Evolutionary conservation across 2,329 filamentous ascomycete species (phyloP), one percentile per base, ranked within the genome.

Genomic region (Microcera coccophila): DNA sequence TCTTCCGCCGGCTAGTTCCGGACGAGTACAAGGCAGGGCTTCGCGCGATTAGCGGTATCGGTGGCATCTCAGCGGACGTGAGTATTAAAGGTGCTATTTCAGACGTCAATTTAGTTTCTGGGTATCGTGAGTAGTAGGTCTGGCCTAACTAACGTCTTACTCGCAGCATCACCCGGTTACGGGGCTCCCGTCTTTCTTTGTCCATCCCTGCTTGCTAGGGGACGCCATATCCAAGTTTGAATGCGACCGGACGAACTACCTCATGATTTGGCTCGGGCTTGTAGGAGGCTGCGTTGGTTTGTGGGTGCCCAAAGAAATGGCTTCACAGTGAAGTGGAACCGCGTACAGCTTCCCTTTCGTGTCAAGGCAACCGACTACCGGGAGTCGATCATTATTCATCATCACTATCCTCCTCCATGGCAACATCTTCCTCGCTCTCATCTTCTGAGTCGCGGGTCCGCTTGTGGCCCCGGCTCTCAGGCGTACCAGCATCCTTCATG

Each of bases 151-250:
- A 69, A 74, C 58, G 49, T 36, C 42, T 58, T 58, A 44, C 44
- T 42, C 52, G 62, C 67, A 91, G 81, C 83, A 94, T 65, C 90
- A 97, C 73, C 91, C 93, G 39, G 67, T 87, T 45, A 87, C 82
- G 44, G 85, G 85, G 40, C 66, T 83, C 45, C 88, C 90, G 31
- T 79, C 82, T 38, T 96, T 91, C 66, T 96, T 95, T 66, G 77
- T 97, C 55, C 93, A 98, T 69, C 91, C 93, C 18, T 97, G 93
- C 68, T 81, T 87, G 62, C 87, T 93, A 8, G 86, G 85, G 42
- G 85, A 91, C 52, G 86, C 87, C 39, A 86, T 97, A 77, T 72
- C 73, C 54, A 72, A 70, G 39, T 82, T 89, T 57, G 69, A 77
- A 54, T 82, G 79, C 55, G 65, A 73, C 61, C 71, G 74, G 62